phyloP scores from a whole-genome alignment of 164 flowering plant species.

The Magnolia officinalis region DNA sequence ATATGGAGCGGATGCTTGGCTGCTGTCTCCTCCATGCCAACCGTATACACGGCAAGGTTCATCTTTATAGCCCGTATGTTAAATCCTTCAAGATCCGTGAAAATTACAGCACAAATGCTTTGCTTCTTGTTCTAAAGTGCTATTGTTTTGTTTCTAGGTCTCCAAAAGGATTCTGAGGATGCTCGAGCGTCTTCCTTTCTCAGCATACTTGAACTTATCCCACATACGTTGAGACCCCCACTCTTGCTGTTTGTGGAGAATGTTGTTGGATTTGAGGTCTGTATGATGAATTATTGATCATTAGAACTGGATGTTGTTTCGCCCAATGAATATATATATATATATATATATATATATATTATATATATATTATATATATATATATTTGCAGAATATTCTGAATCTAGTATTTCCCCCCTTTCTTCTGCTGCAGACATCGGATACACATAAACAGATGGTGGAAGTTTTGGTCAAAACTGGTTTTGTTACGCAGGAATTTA shows the following conservation, averaged over 20 bases:
- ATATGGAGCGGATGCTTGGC: conserved; percentile 79
- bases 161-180: conserved; percentile 86
- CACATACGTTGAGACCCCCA: conserved; percentile 53
- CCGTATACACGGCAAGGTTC: conserved; percentile 99
- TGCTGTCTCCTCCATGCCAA: conserved; percentile 97
- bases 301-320: background rate
- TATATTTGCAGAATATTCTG: background rate
- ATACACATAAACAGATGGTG: conserved; percentile 74
- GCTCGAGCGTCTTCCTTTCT: conserved; percentile 92
- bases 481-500: conserved; percentile 72
- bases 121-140: background rate
- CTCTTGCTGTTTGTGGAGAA: conserved; percentile 83
- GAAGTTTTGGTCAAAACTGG: conserved; percentile 48
- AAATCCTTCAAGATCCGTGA: background rate
- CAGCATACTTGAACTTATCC: conserved; percentile 75
- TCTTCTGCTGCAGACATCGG: conserved; percentile 60
- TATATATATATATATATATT: background rate
- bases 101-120: background rate
- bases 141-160: conserved; percentile 42
- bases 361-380: background rate
- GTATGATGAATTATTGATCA: conserved; percentile 5
- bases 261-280: conserved; percentile 98
- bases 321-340: background rate
- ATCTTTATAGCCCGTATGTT: conserved; percentile 5
- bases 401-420: background rate